Evolutionary conservation across 257 asterid species (phyloP).

Genomic region (Solanum verrucosum): DNA sequence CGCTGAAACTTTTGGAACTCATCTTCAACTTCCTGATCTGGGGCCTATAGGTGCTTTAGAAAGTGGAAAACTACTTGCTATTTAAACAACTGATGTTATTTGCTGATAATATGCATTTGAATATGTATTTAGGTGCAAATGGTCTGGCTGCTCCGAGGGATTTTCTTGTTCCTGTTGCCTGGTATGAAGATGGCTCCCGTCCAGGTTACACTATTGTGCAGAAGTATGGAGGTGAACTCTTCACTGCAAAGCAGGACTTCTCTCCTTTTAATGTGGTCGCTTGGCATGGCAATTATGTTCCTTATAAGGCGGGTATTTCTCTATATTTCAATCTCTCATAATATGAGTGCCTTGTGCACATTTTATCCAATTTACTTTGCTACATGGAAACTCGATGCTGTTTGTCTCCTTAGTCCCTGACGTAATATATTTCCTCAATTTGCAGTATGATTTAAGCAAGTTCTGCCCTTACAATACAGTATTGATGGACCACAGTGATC

Average conservation of each 20-base stretch:
- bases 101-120: neutral
- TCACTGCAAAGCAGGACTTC: constrained; percentile 90
- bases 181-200: constrained; percentile 51
- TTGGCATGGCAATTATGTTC: constrained; percentile 96
- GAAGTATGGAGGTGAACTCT: constrained; percentile 93
- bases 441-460: constrained; percentile 87
- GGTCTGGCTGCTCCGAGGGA: constrained; percentile 97
- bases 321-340: neutral
- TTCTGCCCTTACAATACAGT: constrained; percentile 96
- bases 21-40: constrained; percentile 97
- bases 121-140: constrained; percentile 61
- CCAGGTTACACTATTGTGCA: constrained; percentile 89
- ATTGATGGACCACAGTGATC: constrained; percentile 86
- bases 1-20: constrained; percentile 90
- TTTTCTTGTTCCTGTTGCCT: constrained; percentile 79
- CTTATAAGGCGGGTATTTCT: constrained; percentile 57
- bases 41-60: constrained; percentile 76
- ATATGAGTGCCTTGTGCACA: neutral
- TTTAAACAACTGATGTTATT: neutral
- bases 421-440: constrained; percentile 6
- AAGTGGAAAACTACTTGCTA: neutral
- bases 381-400: neutral
- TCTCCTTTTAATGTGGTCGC: constrained; percentile 96
- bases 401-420: constrained; percentile 11
- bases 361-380: neutral